Evolutionary conservation across 1,139 yeast species (phyloP).

Genomic region (Lodderomyces jiufengensis): DNA sequence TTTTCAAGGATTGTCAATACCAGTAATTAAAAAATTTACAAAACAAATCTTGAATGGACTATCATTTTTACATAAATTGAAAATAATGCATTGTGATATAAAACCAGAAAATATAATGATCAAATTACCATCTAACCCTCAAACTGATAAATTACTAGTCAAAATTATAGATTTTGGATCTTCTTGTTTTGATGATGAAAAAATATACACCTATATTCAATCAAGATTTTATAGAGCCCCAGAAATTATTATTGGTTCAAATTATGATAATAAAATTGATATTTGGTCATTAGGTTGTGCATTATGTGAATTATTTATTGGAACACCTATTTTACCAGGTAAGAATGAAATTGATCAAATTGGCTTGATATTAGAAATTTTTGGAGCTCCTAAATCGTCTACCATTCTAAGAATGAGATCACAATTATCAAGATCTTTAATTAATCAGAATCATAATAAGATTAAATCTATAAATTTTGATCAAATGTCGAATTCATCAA

Average conservation of each 20-base stretch:
- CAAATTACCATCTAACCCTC: conserved; percentile 23
- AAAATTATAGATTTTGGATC: conserved; percentile 69
- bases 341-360: conserved; percentile 66
- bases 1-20: conserved; percentile 59
- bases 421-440: conserved; percentile 13
- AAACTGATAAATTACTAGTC: conserved; percentile 26
- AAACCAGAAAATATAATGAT: conserved; percentile 70
- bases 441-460: neutral
- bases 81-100: conserved; percentile 75
- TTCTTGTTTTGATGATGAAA: conserved; percentile 46
- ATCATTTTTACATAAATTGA: conserved; percentile 51
- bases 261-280: conserved; percentile 66
- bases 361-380: conserved; percentile 52
- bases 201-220: conserved; percentile 57
- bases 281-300: conserved; percentile 80
- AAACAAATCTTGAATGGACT: conserved; percentile 58
- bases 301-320: conserved; percentile 61
- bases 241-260: conserved; percentile 78
- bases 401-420: conserved; percentile 25
- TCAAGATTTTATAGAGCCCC: conserved; percentile 71
- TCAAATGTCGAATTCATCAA: neutral
- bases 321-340: conserved; percentile 68
- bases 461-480: neutral
- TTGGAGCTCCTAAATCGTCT: conserved; percentile 56
- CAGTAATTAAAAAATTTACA: conserved; percentile 48